Evolutionary conservation across 768 basidiomycete genomes (phyloP).

Genomic region (Amanita fuliginea): DNA sequence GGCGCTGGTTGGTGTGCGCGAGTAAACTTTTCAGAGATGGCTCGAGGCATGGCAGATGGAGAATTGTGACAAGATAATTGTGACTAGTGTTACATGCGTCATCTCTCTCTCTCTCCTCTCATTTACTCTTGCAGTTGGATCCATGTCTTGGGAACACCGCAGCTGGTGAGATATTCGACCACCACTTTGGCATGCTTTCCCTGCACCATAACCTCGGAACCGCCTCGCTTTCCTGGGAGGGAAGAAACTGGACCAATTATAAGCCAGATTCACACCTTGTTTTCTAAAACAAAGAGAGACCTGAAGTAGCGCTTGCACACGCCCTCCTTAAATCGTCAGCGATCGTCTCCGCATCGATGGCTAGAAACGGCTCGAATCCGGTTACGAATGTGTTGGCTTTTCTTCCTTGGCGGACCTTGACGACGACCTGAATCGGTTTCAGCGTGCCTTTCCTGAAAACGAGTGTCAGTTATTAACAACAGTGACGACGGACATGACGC

Average conservation of each 20-base stretch:
- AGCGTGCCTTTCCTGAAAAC: slow-evolving; percentile 60
- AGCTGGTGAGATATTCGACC: slow-evolving; percentile 49
- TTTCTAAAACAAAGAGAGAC: slow-evolving; percentile 20
- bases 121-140: slow-evolving; percentile 47
- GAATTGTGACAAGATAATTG: neutral
- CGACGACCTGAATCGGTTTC: slow-evolving; percentile 55
- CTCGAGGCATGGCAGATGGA: slow-evolving; percentile 53
- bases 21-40: slow-evolving; percentile 64
- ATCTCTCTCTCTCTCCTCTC: slow-evolving; percentile 14
- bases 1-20: slow-evolving; percentile 57
- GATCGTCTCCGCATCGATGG: slow-evolving; percentile 56
- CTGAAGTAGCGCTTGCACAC: slow-evolving; percentile 74
- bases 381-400: slow-evolving; percentile 69
- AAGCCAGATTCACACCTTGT: neutral
- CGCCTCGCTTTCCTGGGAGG: slow-evolving; percentile 39
- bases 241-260: slow-evolving; percentile 37
- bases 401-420: slow-evolving; percentile 64
- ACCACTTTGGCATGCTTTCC: slow-evolving; percentile 69
- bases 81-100: neutral
- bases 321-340: slow-evolving; percentile 66
- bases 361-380: slow-evolving; percentile 68
- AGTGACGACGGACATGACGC: slow-evolving; percentile 13
- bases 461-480: neutral
- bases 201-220: slow-evolving; percentile 71
- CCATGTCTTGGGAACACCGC: slow-evolving; percentile 78